phyloP scores from a whole-genome alignment of 139 green algal genomes.

The Raphidocelis subcapitata region DNA sequence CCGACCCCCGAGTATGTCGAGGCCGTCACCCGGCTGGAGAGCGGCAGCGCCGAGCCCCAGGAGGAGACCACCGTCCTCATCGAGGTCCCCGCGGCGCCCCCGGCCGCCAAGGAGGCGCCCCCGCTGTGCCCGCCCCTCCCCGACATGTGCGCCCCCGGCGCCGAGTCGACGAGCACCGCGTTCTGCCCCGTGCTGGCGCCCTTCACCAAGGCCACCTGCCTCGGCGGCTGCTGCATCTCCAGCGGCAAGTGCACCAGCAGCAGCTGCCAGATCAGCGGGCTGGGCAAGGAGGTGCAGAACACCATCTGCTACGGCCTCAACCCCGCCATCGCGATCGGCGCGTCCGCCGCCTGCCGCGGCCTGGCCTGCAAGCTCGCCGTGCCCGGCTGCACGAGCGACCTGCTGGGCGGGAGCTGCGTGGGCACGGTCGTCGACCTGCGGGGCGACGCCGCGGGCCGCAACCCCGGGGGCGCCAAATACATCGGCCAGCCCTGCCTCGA shows the following conservation, averaged over 20 bases:
- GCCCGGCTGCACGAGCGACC: conserved; percentile 20
- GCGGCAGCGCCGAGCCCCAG: too few relatives aligned
- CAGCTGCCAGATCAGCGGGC: conserved; percentile 19
- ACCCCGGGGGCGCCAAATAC: not conserved
- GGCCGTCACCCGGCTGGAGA: too few relatives aligned
- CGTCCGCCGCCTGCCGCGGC: conserved; percentile 12
- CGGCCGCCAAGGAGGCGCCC: too few relatives aligned
- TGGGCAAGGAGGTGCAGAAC: conserved; percentile 17
- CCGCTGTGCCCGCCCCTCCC: too few relatives aligned
- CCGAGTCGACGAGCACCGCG: too few relatives aligned
- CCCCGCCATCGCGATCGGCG: conserved; percentile 15
- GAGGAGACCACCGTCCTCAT: too few relatives aligned
- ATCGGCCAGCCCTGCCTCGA: conserved; percentile 22
- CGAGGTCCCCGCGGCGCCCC: too few relatives aligned
- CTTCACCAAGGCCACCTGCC: conserved; percentile 15
- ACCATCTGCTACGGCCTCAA: conserved; percentile 31
- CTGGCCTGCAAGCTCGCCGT: conserved; percentile 24
- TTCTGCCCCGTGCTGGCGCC: conserved; percentile 5
- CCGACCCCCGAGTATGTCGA: too few relatives aligned
- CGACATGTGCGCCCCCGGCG: too few relatives aligned
- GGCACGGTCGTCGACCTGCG: conserved; percentile 15
- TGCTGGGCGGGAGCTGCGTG: conserved; percentile 27
- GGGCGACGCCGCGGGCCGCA: too few relatives aligned
- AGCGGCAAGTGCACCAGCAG: conserved; percentile 33
- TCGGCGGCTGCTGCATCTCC: conserved; percentile 19